Base-by-base conservation (phyloP, 2,329 filamentous ascomycete genomes). In the Scedosporium aurantiacum region DNA sequence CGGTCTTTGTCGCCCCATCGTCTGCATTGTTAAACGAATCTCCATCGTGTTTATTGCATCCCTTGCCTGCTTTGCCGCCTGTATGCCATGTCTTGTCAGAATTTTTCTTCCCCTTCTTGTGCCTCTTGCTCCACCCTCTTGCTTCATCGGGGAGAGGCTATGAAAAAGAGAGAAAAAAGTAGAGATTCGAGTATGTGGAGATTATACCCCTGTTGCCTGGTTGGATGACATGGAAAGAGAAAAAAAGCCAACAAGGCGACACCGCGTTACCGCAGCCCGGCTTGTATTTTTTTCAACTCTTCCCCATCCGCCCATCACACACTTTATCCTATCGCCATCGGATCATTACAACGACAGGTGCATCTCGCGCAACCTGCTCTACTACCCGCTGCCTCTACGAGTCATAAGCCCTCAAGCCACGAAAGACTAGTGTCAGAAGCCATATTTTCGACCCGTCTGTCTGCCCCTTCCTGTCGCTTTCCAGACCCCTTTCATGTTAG, bases 171-270 rank as follows among this genome's bases (percentile, higher is more conserved):
- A 60, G 25, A 28, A 43, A 27, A 60, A 32, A 47, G 41, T 54
- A 54, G 23, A 54, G 50, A 21, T 21, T 41, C 41, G 56, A 21
- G 27, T 23, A 12, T 37, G 28, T 41, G 56, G 56, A 58, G 21
- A 58, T 58, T 43, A 16, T 57, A 23, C 21, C 52, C 18, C 59
- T 60, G 59, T 45, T 56, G 59, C 59, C 59, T 61, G 59, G 59
- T 57, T 45, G 37, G 50, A 28, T 61, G 50, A 57, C 27, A 18
- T 52, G 21, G 25, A 32, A 54, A 27, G 14, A 4, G 4, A 21
- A 25, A 23, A 40, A 43, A 54, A 54, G 12, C 23, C 12, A 23
- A 32, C 23, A 23, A 61, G 50, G 59, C 59, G 12, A 25, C 43
- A 50, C 45, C 14, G 43, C 25, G 58, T 40, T 14, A 27, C 5